Base-by-base conservation (phyloP, 2,329 filamentous ascomycete species). In the Penicillium sp. region DNA sequence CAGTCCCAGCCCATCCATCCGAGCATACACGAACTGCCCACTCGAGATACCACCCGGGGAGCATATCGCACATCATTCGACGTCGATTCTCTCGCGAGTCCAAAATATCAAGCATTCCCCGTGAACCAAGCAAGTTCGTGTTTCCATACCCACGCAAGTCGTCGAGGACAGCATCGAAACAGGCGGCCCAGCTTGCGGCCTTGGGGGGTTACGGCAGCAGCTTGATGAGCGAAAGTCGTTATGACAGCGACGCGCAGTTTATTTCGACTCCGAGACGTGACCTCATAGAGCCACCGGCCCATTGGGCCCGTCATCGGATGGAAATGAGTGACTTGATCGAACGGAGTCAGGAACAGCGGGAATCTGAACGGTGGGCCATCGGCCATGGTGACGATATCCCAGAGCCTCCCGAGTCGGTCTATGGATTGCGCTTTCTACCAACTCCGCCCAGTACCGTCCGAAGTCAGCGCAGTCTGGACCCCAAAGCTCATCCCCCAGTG, bases 231-330 rank as follows among this genome's bases (percentile, higher is more conserved):
- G 77, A 77, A 38, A 69, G 68, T 57, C 75, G 71, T 7, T 79
- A 80, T 60, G 78, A 80, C 58, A 79, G 77, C 52, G 78, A 80
- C 68, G 77, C 77, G 11, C 76, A 75, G 35, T 75, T 62, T 40
- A 74, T 80, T 45, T 58, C 69, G 14, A 78, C 73, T 13, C 76
- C 77, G 26, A 71, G 68, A 25, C 68, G 73, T 33, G 61, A 61
- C 6, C 55, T 33, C 5, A 14, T 57, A 13, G 54, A 49, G 28
- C 63, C 65, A 11, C 64, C 62, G 8, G 57, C 55, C 13, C 52
- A 26, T 42, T 58, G 49, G 37, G 52, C 38, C 1, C 45, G 54
- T 26, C 62, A 55, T 11, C 63, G 60, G 40, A 56, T 62, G 53
- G 65, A 61, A 11, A 48, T 70, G 25, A 65, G 65, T 54, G 63